Evolutionary conservation across 2,329 filamentous ascomycete species (phyloP), one percentile per base, ranked within the genome.

Genomic region (Gyromitra esculenta): DNA sequence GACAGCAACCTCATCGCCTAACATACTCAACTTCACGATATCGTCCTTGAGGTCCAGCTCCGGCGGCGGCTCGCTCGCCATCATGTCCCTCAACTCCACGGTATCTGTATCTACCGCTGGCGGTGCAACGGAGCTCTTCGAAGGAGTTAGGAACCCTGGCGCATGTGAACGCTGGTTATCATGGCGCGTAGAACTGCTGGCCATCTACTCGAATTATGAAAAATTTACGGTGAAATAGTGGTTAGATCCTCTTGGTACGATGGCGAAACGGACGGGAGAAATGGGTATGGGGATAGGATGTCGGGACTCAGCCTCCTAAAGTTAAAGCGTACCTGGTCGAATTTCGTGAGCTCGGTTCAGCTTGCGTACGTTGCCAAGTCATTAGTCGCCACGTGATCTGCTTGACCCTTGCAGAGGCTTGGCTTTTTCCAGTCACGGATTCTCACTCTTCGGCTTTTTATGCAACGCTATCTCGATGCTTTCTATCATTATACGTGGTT

Each of bases 11-110:
- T 97, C 89, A 82, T 99, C 94, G 73, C 96, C 96, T 80, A 97
- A 85, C 76, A 96, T 88, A 52, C 96, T 94, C 83, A 97, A 86
- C 85, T 97, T 95, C 95, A 99, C 98, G 80, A 99, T 91, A 85
- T 99, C 95, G 80, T 92, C 88, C 81, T 92, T 79, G 9, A 79
- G 76, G 41, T 76, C 78, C 41, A 79, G 75, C 31, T 71, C 64
- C 4, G 62, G 77, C 18, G 77, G 78, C 79, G 43, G 82, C 60
- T 75, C 82, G 80, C 79, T 82, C 82, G 68, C 85, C 84, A 77
- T 83, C 83, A 79, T 79, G 25, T 79, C 78, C 43, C 74, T 72
- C 45, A 79, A 68, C 78, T 79, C 78, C 45, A 79, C 73, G 1
- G 73, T 72, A 57, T 79, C 78, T 50, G 70, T 79, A 15, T 78